These are phyloP conservation scores for Cryptococcus depauperatus DNA, from an alignment of 1,284 basidiomycete species.

Conservation along the genomic window DNA sequence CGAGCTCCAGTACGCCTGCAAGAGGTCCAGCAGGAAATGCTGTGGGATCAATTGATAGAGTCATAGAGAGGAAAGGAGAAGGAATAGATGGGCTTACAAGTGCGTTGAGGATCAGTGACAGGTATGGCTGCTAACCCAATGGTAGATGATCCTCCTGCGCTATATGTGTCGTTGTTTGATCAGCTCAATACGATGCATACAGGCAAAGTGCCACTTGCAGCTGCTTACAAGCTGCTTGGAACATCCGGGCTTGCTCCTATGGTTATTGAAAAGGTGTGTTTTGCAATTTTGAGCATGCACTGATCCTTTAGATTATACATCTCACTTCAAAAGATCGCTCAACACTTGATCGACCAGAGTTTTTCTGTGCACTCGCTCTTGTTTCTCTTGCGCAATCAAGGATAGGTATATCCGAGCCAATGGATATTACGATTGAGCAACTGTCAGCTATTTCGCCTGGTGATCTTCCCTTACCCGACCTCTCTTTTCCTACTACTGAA, in stretches of 20 bases:
- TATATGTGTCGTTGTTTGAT: slow-evolving; percentile 65
- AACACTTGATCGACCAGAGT: slow-evolving; percentile 67
- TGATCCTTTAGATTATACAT: slow-evolving; percentile 20
- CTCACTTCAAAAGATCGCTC: slow-evolving; percentile 31
- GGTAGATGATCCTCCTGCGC: slow-evolving; percentile 67
- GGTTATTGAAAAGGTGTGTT: slow-evolving; percentile 65
- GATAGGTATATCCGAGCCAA: slow-evolving; percentile 7
- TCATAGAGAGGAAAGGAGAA: slow-evolving; percentile 8
- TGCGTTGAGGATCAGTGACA: slow-evolving; percentile 13
- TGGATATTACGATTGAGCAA: slow-evolving; percentile 58
- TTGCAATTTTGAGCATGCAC: not conserved
- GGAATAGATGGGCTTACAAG: slow-evolving; percentile 29
- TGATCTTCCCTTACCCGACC: slow-evolving; percentile 62
- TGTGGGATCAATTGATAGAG: not conserved
- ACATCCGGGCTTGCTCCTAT: slow-evolving; percentile 69
- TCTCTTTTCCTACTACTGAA: too few species aligned
- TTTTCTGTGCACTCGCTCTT: slow-evolving; percentile 77
- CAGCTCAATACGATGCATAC: slow-evolving; percentile 58
- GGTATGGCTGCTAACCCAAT: slow-evolving; percentile 42
- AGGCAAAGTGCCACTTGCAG: slow-evolving; percentile 70
- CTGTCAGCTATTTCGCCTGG: slow-evolving; percentile 43
- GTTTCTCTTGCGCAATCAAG: slow-evolving; percentile 66
- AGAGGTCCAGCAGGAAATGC: slow-evolving; percentile 6
- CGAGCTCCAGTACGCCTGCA: not conserved
- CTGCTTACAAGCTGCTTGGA: slow-evolving; percentile 65